Conservation (phyloP, 192 early-diverging fungal species). For the Physocladia obscura region DNA sequence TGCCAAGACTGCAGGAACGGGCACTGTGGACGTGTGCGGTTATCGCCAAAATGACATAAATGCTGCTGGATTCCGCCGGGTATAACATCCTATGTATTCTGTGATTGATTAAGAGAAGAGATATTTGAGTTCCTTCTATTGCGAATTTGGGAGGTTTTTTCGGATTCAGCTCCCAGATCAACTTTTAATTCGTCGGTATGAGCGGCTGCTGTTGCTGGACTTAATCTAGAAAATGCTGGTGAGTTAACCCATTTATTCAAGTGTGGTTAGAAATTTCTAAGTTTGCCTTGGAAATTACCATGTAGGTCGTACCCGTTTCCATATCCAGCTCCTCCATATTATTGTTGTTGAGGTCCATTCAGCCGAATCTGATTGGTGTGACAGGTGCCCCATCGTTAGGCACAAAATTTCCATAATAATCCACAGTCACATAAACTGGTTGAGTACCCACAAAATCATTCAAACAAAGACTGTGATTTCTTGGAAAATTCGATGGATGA, state of each 20-base stretch:
- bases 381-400: too few relatives aligned
- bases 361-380: too few relatives aligned
- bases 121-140: neutral
- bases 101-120: neutral
- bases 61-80: neutral
- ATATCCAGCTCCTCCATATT: too few relatives aligned
- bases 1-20: neutral
- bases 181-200: too few relatives aligned
- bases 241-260: too few relatives aligned
- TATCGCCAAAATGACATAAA: neutral
- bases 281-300: too few relatives aligned
- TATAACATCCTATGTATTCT: neutral
- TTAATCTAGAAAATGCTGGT: too few relatives aligned
- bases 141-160: neutral
- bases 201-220: too few relatives aligned
- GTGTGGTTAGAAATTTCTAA: too few relatives aligned
- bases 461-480: too few relatives aligned
- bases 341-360: too few relatives aligned
- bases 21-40: neutral
- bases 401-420: neutral
- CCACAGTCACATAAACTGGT: neutral
- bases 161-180: neutral
- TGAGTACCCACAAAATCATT: neutral
- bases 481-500: neutral
- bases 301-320: too few relatives aligned